Percentiles rank a stretch among this genome's conserved stretches.
Evolutionary conservation across 2,329 filamentous ascomycete species (phyloP).

Genomic region (Lomentospora prolificans): DNA sequence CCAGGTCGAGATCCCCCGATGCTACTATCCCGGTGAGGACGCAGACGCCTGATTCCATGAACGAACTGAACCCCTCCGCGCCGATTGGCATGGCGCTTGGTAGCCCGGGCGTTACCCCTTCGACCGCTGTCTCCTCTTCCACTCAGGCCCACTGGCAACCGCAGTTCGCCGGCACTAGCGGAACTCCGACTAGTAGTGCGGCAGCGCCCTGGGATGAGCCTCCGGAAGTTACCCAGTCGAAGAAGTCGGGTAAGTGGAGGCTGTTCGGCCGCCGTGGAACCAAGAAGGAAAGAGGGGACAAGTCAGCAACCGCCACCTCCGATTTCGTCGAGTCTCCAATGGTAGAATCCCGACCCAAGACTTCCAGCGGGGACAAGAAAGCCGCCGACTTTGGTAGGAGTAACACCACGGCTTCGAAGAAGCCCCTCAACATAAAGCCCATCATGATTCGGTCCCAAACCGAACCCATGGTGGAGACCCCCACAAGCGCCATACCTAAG

Average conservation of each 20-base stretch:
- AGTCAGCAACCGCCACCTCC: neutral
- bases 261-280: constrained; percentile 10
- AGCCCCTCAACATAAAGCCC: constrained; percentile 30
- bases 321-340: neutral
- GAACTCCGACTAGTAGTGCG: neutral
- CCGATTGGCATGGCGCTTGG: constrained; percentile 67
- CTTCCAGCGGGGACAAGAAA: neutral
- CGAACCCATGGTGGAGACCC: constrained; percentile 18
- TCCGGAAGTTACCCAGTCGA: neutral
- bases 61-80: constrained; percentile 17
- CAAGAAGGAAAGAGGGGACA: constrained; percentile 2
- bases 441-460: constrained; percentile 33
- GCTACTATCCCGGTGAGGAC: constrained; percentile 26
- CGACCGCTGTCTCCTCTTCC: neutral
- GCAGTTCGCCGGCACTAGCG: neutral
- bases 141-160: constrained; percentile 4
- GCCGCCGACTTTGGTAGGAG: constrained; percentile 21
- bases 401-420: constrained; percentile 23
- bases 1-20: constrained; percentile 21
- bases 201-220: constrained; percentile 5
- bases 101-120: constrained; percentile 39
- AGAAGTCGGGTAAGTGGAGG: constrained; percentile 11
- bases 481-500: neutral
- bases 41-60: constrained; percentile 31
- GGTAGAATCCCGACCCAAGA: constrained; percentile 2